Evolutionary conservation across 1,284 basidiomycete species (phyloP).

Genomic region (Vanrija sp.): DNA sequence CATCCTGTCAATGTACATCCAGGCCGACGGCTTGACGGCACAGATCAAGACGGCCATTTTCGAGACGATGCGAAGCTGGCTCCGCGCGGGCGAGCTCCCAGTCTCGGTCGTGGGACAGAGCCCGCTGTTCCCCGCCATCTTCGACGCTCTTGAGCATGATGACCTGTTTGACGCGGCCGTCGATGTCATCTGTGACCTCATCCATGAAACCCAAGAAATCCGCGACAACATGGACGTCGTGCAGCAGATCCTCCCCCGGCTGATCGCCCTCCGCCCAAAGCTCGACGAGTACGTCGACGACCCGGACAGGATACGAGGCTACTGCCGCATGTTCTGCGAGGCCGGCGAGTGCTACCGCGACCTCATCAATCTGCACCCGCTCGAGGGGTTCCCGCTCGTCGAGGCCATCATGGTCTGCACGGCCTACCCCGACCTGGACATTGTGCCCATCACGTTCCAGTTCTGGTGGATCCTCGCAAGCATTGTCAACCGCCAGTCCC

Average conservation of each 20-base stretch:
- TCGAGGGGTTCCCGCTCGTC: conserved; percentile 88
- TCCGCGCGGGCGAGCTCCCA: conserved; percentile 78
- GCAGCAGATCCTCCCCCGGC: conserved; percentile 74
- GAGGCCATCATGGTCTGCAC: conserved; percentile 93
- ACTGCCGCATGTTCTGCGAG: conserved; percentile 87
- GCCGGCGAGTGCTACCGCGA: conserved; percentile 93
- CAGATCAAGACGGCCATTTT: conserved; percentile 84
- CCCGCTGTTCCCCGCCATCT: conserved; percentile 77
- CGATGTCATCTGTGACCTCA: conserved; percentile 87
- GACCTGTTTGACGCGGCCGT: conserved; percentile 88
- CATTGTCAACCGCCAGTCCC: conserved; percentile 57
- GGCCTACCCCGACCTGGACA: conserved; percentile 87
- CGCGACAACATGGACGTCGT: conserved; percentile 90
- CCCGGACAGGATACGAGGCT: conserved; percentile 82
- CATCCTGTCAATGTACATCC: conserved; percentile 82
- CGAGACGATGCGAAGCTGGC: conserved; percentile 80
- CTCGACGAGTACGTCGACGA: conserved; percentile 63
- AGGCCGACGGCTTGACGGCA: conserved; percentile 76
- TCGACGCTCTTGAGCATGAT: conserved; percentile 78
- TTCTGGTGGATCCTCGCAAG: conserved; percentile 96
- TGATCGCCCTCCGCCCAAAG: conserved; percentile 67
- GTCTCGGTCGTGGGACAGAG: conserved; percentile 65
- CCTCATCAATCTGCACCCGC: conserved; percentile 82
- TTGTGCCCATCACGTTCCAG: conserved; percentile 95
- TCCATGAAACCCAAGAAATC: conserved; percentile 97